These are phyloP conservation scores for Syzygium aromaticum DNA, from an alignment of 345 rosid species.

Conservation along the genomic window DNA sequence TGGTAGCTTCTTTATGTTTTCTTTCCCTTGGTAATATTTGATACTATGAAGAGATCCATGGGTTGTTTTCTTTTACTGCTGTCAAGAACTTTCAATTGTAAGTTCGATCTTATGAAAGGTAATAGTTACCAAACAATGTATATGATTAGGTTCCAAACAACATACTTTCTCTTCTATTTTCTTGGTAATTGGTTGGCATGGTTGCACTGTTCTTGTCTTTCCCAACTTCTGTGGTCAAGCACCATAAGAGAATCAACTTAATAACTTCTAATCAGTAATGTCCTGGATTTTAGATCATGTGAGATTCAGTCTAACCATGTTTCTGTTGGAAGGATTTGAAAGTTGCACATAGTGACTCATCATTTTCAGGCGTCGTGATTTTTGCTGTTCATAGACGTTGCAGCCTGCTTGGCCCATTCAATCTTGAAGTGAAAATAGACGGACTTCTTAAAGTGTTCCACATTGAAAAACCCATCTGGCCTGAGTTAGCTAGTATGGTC, in stretches of 20 bases:
- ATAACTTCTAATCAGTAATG: not conserved
- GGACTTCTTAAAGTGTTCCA: not conserved
- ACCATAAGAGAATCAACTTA: not conserved
- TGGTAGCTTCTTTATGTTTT: not conserved
- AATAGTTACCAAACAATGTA: not conserved
- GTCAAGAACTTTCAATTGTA: not conserved
- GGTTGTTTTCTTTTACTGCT: not conserved
- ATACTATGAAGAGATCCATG: not conserved
- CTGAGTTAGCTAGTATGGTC: not conserved
- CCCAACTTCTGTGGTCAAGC: not conserved
- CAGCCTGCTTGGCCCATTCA: not conserved
- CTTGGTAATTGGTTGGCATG: not conserved
- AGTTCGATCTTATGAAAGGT: not conserved
- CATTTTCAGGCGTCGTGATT: not conserved
- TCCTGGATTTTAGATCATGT: not conserved
- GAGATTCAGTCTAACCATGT: not conserved
- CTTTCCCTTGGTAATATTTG: not conserved
- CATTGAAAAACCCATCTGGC: not conserved
- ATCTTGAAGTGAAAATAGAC: not conserved
- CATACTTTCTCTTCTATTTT: not conserved
- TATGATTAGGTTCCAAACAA: not conserved
- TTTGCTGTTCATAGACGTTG: not conserved
- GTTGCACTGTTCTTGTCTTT: not conserved
- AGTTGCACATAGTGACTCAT: not conserved
- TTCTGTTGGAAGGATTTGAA: not conserved